Base-by-base conservation (phyloP, 495 filamentous ascomycete species). In the Aspergillus nidulans region DNA sequence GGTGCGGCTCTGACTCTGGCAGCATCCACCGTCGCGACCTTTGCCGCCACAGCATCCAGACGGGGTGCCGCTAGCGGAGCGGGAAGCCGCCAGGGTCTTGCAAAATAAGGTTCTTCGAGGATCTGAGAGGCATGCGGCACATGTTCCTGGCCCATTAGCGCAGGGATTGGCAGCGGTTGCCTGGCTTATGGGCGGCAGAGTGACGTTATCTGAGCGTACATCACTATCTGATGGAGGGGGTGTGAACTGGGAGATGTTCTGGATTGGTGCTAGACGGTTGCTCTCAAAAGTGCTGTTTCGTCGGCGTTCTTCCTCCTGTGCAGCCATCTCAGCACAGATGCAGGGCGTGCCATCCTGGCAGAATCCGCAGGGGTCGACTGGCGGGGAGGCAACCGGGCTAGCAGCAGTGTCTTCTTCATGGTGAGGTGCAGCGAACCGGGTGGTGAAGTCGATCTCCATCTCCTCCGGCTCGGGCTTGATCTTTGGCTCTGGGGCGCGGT, bases 91-190 rank as follows among this genome's bases (percentile, higher is more conserved):
- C 18, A 95, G 80, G 30, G 85, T 88, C 60, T 89, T 88, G 72
- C 90, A 95, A 76, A 95, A 95, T 55, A 92, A 80, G 13, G 86
- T 89, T 21, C 90, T 88, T 58, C 82, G 83, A 1, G 90, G 87
- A 66, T 94, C 87, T 6, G 81, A 76, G 28, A 83, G 80, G 64
- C 90, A 95, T 67, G 92, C 87, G 4, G 83, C 78, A 63, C 90
- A 95, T 20, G 87, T 87, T 10, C 90, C 90, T 1, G 90, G 90
- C 0, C 88, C 84, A 53, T 86, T 86, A 49, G 78, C 77, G 56
- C 86, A 88, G 52, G 82, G 68, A 34, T 77, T 75, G 25, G 74
- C 75, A 7, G 75, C 72, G 24, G 74, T 76, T 9, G 75, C 72
- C 59, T 76, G 66, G 56, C 62, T 68, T 58, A 75, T 67, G 13